Evolutionary conservation across 192 early-diverging fungal genomes (phyloP).

Genomic region (Ambispora gerdemannii): DNA sequence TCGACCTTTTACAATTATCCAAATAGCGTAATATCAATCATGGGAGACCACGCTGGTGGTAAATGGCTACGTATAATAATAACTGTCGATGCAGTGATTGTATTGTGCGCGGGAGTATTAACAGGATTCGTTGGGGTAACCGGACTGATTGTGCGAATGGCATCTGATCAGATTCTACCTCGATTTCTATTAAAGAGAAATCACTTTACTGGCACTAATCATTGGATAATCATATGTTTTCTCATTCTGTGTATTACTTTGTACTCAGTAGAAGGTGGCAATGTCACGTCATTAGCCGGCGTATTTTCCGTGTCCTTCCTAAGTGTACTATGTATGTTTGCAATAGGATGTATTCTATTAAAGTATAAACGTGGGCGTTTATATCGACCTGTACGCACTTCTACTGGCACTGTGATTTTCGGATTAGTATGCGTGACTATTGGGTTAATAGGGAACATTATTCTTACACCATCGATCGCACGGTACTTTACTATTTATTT

Average conservation of each 20-base stretch:
- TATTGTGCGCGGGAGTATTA: slow-evolving; percentile 57
- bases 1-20: slow-evolving; percentile 37
- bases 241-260: slow-evolving; percentile 48
- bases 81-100: slow-evolving; percentile 55
- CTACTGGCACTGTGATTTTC: slow-evolving; percentile 35
- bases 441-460: slow-evolving; percentile 46
- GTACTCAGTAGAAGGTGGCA: slow-evolving; percentile 40
- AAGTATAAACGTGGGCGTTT: slow-evolving; percentile 47
- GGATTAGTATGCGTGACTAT: slow-evolving; percentile 30
- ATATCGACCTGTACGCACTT: slow-evolving; percentile 32
- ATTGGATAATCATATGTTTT: slow-evolving; percentile 52
- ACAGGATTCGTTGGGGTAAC: slow-evolving; percentile 53
- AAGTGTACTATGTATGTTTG: slow-evolving; percentile 44
- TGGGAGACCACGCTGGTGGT: slow-evolving; percentile 41
- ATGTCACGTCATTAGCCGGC: slow-evolving; percentile 47
- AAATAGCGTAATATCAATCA: slow-evolving; percentile 41
- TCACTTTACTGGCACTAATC: slow-evolving; percentile 42
- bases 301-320: slow-evolving; percentile 56
- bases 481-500: slow-evolving; percentile 54
- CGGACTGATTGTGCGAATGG: slow-evolving; percentile 51
- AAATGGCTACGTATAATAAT: slow-evolving; percentile 44
- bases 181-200: slow-evolving; percentile 45
- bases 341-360: slow-evolving; percentile 44
- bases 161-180: slow-evolving; percentile 52
- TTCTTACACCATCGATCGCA: slow-evolving; percentile 43